Evolutionary conservation across 306 rosid species (phyloP).

Genomic region (Cucumis cinereus): DNA sequence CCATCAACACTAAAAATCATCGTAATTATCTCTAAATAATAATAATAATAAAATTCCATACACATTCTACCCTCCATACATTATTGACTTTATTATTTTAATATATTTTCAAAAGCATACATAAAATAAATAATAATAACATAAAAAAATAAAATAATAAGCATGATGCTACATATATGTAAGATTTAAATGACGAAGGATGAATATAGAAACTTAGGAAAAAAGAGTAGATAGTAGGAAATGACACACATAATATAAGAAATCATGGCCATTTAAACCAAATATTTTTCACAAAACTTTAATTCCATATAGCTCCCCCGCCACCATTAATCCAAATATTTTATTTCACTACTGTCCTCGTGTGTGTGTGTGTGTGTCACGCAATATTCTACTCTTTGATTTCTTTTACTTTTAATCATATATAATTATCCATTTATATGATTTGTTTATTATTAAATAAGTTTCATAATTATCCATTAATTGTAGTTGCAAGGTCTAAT

Average conservation of each 20-base stretch:
- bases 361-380: neutral
- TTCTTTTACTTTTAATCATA: neutral
- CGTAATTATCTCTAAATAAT: too few species aligned
- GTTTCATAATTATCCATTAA: neutral
- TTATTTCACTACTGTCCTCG: neutral
- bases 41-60: too few species aligned
- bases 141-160: neutral
- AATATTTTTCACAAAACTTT: neutral
- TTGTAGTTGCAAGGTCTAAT: neutral
- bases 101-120: neutral
- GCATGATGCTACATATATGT: neutral
- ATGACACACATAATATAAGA: neutral
- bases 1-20: too few species aligned
- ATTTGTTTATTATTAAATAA: neutral
- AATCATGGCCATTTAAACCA: neutral
- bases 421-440: neutral
- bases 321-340: neutral
- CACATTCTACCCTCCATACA: neutral
- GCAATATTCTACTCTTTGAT: neutral
- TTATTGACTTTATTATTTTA: neutral
- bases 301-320: neutral
- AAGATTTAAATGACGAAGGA: neutral
- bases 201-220: neutral
- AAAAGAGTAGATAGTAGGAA: neutral
- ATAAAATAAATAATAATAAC: neutral